phyloP scores from a whole-genome alignment of 352 stramenopile genomes.

The Phytophthora fragariae region DNA sequence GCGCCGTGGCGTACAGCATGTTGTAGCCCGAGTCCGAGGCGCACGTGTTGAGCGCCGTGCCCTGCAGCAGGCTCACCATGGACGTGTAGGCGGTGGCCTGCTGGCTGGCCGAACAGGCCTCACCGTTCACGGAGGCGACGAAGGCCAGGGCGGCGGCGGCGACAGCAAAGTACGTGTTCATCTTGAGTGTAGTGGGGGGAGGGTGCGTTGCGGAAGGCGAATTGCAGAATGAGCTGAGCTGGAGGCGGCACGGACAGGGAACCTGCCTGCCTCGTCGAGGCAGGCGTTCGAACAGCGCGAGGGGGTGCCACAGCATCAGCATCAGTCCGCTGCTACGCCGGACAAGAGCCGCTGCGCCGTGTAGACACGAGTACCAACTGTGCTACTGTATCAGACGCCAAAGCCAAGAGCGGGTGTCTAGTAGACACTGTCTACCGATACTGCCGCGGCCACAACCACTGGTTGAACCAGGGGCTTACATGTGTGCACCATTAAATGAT shows the following conservation, averaged over 20 bases:
- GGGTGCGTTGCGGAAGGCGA: conserved; percentile 27
- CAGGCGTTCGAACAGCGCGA: conserved; percentile 18
- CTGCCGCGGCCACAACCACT: no score
- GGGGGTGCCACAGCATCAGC: neutral
- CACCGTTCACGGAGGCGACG: conserved; percentile 39
- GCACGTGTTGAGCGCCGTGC: conserved; percentile 28
- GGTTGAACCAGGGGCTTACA: no score
- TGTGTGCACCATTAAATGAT: no score
- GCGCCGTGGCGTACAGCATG: conserved; percentile 42
- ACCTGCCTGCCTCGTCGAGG: no score
- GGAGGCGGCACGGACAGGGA: neutral
- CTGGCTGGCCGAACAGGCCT: conserved; percentile 29
- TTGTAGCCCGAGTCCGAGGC: conserved; percentile 40
- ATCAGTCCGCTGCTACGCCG: neutral
- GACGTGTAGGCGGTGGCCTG: conserved; percentile 34
- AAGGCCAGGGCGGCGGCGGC: conserved; percentile 34
- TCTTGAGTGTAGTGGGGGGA: conserved; percentile 13
- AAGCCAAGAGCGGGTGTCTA: neutral
- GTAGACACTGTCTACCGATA: no score
- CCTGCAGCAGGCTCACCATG: conserved; percentile 30
- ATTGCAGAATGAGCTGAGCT: conserved; percentile 40
- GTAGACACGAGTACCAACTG: neutral
- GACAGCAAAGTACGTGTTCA: conserved; percentile 46
- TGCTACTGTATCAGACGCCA: neutral
- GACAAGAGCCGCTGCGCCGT: conserved; percentile 15